phyloP scores from a whole-genome alignment of 2,329 filamentous ascomycete species.

The Sporothrix inflata region DNA sequence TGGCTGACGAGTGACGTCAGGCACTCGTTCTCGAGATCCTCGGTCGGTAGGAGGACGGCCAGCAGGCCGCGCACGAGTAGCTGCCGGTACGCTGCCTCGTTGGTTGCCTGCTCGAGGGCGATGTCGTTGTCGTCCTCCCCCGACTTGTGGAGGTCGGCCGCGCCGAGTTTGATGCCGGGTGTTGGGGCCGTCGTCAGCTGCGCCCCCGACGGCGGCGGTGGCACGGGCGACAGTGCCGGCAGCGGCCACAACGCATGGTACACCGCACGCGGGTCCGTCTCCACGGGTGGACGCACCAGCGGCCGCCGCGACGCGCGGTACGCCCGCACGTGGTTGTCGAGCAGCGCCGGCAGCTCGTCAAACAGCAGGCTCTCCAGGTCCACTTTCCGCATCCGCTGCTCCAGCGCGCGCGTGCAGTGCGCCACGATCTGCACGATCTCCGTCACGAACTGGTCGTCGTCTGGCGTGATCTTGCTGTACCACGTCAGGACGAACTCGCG shows the following conservation, averaged over 20 bases:
- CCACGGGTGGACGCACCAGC: slow-evolving; percentile 61
- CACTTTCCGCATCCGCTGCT: slow-evolving; percentile 80
- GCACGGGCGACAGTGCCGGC: slow-evolving; percentile 78
- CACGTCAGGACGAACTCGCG: slow-evolving; percentile 89
- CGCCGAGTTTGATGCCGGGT: background rate
- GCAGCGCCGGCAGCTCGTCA: slow-evolving; percentile 82
- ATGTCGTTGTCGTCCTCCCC: slow-evolving; percentile 52
- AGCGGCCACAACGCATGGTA: slow-evolving; percentile 86
- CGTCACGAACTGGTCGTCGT: slow-evolving; percentile 83
- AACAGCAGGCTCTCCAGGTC: slow-evolving; percentile 82
- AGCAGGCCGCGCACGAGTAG: slow-evolving; percentile 82
- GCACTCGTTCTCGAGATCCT: slow-evolving; percentile 87
- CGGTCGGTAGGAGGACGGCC: slow-evolving; percentile 83
- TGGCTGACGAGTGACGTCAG: slow-evolving; percentile 82
- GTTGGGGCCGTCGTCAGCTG: background rate
- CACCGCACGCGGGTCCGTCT: slow-evolving; percentile 65
- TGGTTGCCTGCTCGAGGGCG: slow-evolving; percentile 66
- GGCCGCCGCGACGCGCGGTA: slow-evolving; percentile 70
- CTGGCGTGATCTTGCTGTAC: slow-evolving; percentile 91
- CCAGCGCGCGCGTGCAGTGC: slow-evolving; percentile 84
- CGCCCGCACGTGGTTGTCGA: slow-evolving; percentile 80
- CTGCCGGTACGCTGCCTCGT: slow-evolving; percentile 83
- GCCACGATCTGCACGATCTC: slow-evolving; percentile 90
- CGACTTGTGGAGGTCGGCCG: background rate
- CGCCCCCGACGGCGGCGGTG: slow-evolving; percentile 45